phyloP scores from a whole-genome alignment of 768 basidiomycete genomes.

The Mycena floridula region DNA sequence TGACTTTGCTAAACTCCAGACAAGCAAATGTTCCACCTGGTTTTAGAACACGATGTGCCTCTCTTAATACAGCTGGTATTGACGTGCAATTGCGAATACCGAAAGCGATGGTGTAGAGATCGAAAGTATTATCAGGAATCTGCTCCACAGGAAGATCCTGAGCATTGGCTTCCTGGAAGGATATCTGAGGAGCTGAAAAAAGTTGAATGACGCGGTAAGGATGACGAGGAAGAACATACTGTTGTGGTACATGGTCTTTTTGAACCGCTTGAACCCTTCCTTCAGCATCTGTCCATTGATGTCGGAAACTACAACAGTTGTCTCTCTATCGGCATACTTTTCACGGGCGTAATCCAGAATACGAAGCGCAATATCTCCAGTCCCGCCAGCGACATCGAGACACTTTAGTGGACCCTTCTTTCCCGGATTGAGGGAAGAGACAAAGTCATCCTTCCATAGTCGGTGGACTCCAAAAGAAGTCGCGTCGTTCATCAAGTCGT shows the following conservation, averaged over 20 bases:
- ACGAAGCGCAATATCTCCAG: constrained; percentile 93
- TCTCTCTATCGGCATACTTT: constrained; percentile 85
- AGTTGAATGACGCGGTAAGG: background rate
- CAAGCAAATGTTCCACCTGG: constrained; percentile 95
- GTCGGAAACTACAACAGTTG: constrained; percentile 84
- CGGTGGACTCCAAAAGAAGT: constrained; percentile 94
- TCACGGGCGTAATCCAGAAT: constrained; percentile 89
- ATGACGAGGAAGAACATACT: constrained; percentile 50
- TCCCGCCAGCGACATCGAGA: constrained; percentile 96
- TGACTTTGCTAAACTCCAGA: constrained; percentile 92
- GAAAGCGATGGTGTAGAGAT: constrained; percentile 98
- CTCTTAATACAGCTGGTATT: constrained; percentile 77
- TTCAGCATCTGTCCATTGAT: constrained; percentile 95
- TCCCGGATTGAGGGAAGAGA: constrained; percentile 71
- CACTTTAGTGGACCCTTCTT: constrained; percentile 69
- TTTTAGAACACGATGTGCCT: constrained; percentile 91
- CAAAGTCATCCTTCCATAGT: constrained; percentile 93
- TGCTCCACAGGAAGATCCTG: constrained; percentile 62
- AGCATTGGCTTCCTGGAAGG: constrained; percentile 91
- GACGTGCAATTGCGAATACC: constrained; percentile 97
- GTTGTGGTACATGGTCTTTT: constrained; percentile 97
- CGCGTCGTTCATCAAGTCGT: constrained; percentile 99
- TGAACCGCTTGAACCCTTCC: constrained; percentile 85
- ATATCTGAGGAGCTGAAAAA: constrained; percentile 76
- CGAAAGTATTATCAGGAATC: constrained; percentile 80